Conservation (phyloP, 306 rosid genomes). For the Cicer pinnatifidum region DNA sequence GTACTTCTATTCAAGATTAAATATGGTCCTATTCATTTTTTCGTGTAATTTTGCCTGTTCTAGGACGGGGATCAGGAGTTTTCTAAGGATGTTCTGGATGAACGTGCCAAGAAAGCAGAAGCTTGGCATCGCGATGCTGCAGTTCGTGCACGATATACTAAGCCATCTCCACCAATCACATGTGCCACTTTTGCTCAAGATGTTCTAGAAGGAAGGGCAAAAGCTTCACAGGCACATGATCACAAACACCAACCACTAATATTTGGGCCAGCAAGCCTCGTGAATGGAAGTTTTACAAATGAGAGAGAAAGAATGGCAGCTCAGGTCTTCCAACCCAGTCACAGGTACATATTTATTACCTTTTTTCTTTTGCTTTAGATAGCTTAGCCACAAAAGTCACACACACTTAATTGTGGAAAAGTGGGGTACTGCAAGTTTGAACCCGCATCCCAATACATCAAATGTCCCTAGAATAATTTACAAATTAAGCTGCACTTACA, state of each 20-base stretch:
- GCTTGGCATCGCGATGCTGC: constrained; percentile 83
- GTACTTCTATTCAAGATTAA: constrained; percentile 8
- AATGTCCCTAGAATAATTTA: no score
- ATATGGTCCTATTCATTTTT: constrained; percentile 13
- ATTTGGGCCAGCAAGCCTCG: constrained; percentile 93
- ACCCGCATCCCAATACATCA: no score
- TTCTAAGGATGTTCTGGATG: constrained; percentile 74
- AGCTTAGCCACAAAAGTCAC: no score
- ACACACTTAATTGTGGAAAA: no score
- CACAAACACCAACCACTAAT: constrained; percentile 92
- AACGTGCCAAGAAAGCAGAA: constrained; percentile 79
- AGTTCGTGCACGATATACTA: constrained; percentile 61
- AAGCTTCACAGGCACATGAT: constrained; percentile 77
- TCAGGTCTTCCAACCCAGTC: constrained; percentile 90
- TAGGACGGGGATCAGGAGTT: constrained; percentile 79
- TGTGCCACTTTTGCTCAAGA: constrained; percentile 99
- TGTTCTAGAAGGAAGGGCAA: constrained; percentile 95
- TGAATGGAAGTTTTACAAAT: constrained; percentile 73
- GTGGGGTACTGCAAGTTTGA: no score
- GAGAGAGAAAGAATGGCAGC: constrained; percentile 91
- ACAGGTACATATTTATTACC: constrained; percentile 46
- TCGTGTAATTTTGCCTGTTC: constrained; percentile 39
- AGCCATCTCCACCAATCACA: constrained; percentile 79
- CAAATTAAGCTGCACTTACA: no score
- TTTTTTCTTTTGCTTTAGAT: neutral